A percentile compares a stretch with the other conserved stretches of the same genome.
Evolutionary conservation across 441 rosid species (phyloP).

Genomic region (Populus hybrid): DNA sequence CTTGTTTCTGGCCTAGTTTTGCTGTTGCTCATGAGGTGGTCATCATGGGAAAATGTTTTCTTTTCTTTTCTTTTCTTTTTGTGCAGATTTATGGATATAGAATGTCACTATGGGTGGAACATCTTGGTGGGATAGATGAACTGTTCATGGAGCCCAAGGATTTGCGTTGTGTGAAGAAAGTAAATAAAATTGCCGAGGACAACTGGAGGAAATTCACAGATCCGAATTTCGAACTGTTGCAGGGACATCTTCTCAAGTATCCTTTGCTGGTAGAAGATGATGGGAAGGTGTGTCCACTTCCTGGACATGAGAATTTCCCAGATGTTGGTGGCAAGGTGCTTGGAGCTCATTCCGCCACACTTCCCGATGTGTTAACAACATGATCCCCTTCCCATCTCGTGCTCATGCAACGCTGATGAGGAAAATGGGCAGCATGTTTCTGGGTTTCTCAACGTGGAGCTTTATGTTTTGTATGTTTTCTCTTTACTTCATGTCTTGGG

Average conservation of each 20-base stretch:
- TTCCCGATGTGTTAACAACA: conserved; percentile 78
- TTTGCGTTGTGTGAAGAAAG: conserved; percentile 56
- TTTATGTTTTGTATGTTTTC: not conserved
- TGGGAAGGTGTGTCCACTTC: conserved; percentile 57
- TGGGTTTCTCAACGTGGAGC: not conserved
- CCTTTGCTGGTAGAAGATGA: conserved; percentile 55
- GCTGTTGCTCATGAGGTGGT: not conserved
- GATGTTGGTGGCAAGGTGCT: conserved; percentile 83
- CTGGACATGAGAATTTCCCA: conserved; percentile 64
- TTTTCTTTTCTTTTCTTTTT: no score
- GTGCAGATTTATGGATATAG: conserved; percentile 83
- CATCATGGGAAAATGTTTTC: not conserved
- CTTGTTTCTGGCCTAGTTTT: not conserved
- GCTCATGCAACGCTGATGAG: not conserved
- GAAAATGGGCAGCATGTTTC: not conserved
- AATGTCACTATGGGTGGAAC: conserved; percentile 93
- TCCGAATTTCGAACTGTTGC: conserved; percentile 34
- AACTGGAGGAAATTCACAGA: conserved; percentile 64
- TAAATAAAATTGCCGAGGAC: conserved; percentile 51
- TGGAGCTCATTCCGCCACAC: conserved; percentile 49
- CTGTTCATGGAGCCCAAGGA: conserved; percentile 45
- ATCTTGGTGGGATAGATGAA: conserved; percentile 47
- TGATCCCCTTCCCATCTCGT: conserved; percentile 17
- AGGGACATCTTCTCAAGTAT: conserved; percentile 89
- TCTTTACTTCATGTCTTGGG: not conserved